Base-by-base conservation (phyloP, 108 stramenopile genomes). In the Cyclostephanos invisitatus region DNA sequence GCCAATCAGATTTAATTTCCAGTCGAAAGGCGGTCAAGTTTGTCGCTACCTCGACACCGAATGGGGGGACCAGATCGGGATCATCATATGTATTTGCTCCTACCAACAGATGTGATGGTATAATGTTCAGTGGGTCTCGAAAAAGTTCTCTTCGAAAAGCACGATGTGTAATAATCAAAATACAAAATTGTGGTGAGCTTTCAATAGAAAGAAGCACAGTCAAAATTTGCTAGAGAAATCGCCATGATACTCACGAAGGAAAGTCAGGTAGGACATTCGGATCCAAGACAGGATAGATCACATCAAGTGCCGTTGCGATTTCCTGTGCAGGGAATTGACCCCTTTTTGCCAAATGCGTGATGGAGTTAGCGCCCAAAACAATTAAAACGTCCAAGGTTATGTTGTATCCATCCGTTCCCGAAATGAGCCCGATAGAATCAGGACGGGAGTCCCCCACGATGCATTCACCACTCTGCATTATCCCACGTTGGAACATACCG, bases 401-500 rank as follows among this genome's bases (percentile, higher is more conserved):
- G 20, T 53, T 18, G 20, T 53, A 53, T 53, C 51, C 51, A 1
- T 53, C 51, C 51, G 1, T 24, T 6, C 51, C 51, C 51, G 51
- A 53, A 53, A 53, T 53, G 20, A 53, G 51, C 51, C 17, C 17
- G 24, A 53, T 53, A 14, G 51, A 20, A 53, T 53, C 51, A n/a
- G 51, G 51, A 24, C 51, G 51, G 24, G 7, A 6, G 51, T 53
- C 51, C 6, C 51, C 51, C 51, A 53, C 51, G 51, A 53, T 20
- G 24, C 51, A 53, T 24, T 53, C 51, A 4, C 51, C 51, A 53
- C 75, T 78, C 55, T 92, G 87, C 59, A 92, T 75, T 17, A 88
- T 85, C 4, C 84, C 91, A 17, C 70, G 64, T 32, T 85, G 84
- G 72, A 92, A 92, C 2, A 87, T 62, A 6, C 51, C 51, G 6